These are phyloP conservation scores for Chrysosporium keratinophilum DNA, from an alignment of 2,329 filamentous ascomycete genomes.

Conservation along the genomic window DNA sequence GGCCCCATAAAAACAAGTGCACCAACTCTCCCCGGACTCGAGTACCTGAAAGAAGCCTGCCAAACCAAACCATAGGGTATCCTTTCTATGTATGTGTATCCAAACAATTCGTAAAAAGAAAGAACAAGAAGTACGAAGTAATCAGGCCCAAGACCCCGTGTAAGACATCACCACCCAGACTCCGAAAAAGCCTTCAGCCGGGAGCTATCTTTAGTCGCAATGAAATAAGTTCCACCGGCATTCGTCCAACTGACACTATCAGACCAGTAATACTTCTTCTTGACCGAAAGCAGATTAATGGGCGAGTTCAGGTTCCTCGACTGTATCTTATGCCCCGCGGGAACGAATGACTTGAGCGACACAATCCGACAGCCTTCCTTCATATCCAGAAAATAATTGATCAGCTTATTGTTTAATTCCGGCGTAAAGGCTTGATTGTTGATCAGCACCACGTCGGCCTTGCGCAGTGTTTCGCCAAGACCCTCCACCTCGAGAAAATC, in stretches of 20 bases:
- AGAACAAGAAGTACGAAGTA: background rate
- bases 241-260: conserved; percentile 82
- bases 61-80: no score
- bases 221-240: conserved; percentile 72
- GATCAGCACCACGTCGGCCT: conserved; percentile 89
- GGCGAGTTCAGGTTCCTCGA: conserved; percentile 67
- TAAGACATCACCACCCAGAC: background rate
- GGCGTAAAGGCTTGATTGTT: conserved; percentile 97
- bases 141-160: background rate
- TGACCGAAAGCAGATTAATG: conserved; percentile 68
- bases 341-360: conserved; percentile 83
- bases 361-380: conserved; percentile 85
- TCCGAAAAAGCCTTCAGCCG: conserved; percentile 41
- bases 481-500: conserved; percentile 67
- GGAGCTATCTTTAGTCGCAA: conserved; percentile 64
- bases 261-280: conserved; percentile 59
- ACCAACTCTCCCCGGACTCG: background rate
- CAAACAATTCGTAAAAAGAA: conserved; percentile 1
- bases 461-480: conserved; percentile 63
- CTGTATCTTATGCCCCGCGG: conserved; percentile 64
- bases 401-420: conserved; percentile 70
- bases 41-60: background rate
- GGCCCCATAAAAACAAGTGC: background rate
- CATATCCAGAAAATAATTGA: conserved; percentile 84
- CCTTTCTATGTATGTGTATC: background rate